Percentiles rank a stretch among this genome's conserved stretches.
phyloP scores from a whole-genome alignment of 352 stramenopile species.

The Globisporangium iwayamae region DNA sequence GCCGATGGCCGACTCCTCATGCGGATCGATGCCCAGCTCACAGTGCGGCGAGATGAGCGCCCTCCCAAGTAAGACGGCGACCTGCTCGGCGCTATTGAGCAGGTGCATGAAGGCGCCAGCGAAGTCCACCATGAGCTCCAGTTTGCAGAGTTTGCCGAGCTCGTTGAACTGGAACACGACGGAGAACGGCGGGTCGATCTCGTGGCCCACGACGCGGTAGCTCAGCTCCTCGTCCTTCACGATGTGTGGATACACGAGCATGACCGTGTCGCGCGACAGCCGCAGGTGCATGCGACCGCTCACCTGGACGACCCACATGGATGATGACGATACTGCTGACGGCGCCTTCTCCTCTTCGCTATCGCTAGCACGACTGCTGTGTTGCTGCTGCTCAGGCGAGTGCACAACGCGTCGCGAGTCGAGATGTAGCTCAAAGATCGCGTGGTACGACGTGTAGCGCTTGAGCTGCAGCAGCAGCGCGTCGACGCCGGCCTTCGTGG shows the following conservation, averaged over 20 bases:
- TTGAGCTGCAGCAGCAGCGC: slow-evolving; percentile 64
- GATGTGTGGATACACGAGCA: slow-evolving; percentile 69
- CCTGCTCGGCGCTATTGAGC: slow-evolving; percentile 29
- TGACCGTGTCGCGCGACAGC: slow-evolving; percentile 62
- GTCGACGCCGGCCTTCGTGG: slow-evolving; percentile 33
- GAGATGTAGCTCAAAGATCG: slow-evolving; percentile 37
- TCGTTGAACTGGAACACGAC: slow-evolving; percentile 55
- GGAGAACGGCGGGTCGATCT: slow-evolving; percentile 50
- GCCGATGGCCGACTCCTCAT: slow-evolving; percentile 30
- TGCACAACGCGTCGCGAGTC: slow-evolving; percentile 24
- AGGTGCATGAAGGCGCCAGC: slow-evolving; percentile 46
- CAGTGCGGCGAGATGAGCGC: slow-evolving; percentile 54
- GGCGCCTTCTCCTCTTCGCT: slow-evolving; percentile 5
- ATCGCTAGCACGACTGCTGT: slow-evolving; percentile 1
- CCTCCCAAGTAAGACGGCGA: slow-evolving; percentile 30
- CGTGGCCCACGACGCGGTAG: slow-evolving; percentile 48
- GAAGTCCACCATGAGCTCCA: slow-evolving; percentile 61
- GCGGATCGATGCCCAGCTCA: slow-evolving; percentile 56
- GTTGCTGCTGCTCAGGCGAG: slow-evolving; percentile 12
- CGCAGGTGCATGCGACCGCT: slow-evolving; percentile 39
- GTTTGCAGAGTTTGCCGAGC: slow-evolving; percentile 41
- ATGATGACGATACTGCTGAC: not conserved
- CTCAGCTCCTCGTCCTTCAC: slow-evolving; percentile 48
- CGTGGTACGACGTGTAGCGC: slow-evolving; percentile 68
- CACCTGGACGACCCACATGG: slow-evolving; percentile 31